Conservation (phyloP, 2,329 filamentous ascomycete species). For the Botryotinia convoluta region DNA sequence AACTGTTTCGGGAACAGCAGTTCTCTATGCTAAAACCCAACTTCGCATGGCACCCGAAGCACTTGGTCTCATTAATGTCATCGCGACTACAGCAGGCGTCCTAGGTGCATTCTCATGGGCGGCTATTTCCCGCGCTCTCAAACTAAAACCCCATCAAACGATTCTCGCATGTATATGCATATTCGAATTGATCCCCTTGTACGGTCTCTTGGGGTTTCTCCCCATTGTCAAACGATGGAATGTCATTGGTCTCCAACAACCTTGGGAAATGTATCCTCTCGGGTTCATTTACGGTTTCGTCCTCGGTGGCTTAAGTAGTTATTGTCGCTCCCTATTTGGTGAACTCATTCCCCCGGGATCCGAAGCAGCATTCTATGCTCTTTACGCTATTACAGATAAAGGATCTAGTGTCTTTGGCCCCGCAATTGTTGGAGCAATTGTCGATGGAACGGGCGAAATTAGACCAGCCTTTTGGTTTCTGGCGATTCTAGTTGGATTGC, state of each 20-base stretch:
- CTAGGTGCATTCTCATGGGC: slow-evolving; percentile 88
- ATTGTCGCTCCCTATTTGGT: slow-evolving; percentile 87
- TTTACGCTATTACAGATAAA: slow-evolving; percentile 98
- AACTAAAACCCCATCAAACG: slow-evolving; percentile 75
- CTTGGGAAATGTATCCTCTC: slow-evolving; percentile 95
- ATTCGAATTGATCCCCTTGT: slow-evolving; percentile 90
- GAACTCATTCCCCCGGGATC: slow-evolving; percentile 90
- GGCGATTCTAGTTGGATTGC: slow-evolving; percentile 73
- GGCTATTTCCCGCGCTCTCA: slow-evolving; percentile 66
- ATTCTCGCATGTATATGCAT: slow-evolving; percentile 84
- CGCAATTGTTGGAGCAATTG: slow-evolving; percentile 87
- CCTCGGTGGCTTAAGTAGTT: slow-evolving; percentile 85
- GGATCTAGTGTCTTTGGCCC: slow-evolving; percentile 92
- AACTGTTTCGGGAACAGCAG: slow-evolving; percentile 89
- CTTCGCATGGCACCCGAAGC: slow-evolving; percentile 86
- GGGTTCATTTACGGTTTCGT: slow-evolving; percentile 90
- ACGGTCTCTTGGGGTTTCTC: slow-evolving; percentile 84
- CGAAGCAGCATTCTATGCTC: slow-evolving; percentile 79
- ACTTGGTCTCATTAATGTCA: slow-evolving; percentile 88
- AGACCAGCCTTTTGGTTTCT: slow-evolving; percentile 89
- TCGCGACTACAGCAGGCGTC: slow-evolving; percentile 80
- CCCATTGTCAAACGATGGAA: slow-evolving; percentile 73
- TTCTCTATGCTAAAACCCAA: slow-evolving; percentile 91
- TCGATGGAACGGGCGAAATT: slow-evolving; percentile 76
- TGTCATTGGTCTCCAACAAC: slow-evolving; percentile 78